phyloP scores from a whole-genome alignment of 1,284 basidiomycete species.

The Rhodotorula glutinis region DNA sequence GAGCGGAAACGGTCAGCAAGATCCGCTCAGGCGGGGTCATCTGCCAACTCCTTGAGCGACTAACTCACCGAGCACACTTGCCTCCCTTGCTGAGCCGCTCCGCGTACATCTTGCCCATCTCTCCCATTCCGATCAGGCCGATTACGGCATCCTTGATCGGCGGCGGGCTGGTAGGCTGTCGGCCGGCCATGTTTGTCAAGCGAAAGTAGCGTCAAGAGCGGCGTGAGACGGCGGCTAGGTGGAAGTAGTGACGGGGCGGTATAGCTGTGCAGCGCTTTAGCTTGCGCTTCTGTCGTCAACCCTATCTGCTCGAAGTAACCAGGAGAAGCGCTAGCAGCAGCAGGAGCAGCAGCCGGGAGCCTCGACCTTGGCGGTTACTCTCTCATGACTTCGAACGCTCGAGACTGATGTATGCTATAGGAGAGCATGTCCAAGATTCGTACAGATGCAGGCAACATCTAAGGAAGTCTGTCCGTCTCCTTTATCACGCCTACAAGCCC shows the following conservation, averaged over 20 bases:
- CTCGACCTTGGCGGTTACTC: too few relatives aligned
- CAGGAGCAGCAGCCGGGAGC: too few relatives aligned
- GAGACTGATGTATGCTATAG: too few relatives aligned
- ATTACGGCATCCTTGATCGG: constrained; percentile 11
- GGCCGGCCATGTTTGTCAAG: too few relatives aligned
- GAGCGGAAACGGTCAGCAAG: constrained; percentile 1
- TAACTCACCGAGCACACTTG: constrained; percentile 67
- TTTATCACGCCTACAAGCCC: constrained; percentile 13
- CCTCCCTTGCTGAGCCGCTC: constrained; percentile 69
- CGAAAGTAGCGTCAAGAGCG: too few relatives aligned
- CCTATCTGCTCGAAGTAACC: too few relatives aligned
- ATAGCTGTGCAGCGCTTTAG: background rate
- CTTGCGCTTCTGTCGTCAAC: too few relatives aligned
- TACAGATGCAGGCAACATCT: too few relatives aligned
- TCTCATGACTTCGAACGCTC: too few relatives aligned
- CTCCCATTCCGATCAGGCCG: constrained; percentile 53
- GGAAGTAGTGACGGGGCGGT: background rate
- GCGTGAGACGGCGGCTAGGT: background rate
- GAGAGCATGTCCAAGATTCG: background rate
- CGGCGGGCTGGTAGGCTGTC: background rate
- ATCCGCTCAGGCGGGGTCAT: background rate
- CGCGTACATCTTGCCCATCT: constrained; percentile 96
- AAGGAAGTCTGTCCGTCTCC: background rate
- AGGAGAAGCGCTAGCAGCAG: too few relatives aligned
- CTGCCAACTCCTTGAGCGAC: background rate